These are phyloP conservation scores for Macrophomina phaseolina DNA, from an alignment of 2,329 filamentous ascomycete species.

Conservation along the genomic window DNA sequence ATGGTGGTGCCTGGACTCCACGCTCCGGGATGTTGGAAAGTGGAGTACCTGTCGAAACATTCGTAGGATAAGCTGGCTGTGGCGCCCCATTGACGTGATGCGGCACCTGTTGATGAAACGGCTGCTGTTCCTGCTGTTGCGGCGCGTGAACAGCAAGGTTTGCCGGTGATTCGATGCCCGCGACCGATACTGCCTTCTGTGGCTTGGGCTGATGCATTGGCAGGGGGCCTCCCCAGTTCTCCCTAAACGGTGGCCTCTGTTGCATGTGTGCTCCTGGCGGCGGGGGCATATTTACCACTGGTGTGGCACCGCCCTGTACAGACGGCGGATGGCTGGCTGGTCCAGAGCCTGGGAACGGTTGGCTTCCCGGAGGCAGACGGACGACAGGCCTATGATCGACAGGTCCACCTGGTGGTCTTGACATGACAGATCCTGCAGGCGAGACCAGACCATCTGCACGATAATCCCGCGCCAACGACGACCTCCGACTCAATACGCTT, in stretches of 20 bases:
- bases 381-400: slow-evolving; percentile 77
- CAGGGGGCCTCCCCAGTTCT: slow-evolving; percentile 65
- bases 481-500: slow-evolving; percentile 85
- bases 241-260: slow-evolving; percentile 62
- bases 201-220: slow-evolving; percentile 94
- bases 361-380: slow-evolving; percentile 72
- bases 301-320: slow-evolving; percentile 43
- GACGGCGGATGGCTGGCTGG: slow-evolving; percentile 23
- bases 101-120: slow-evolving; percentile 95
- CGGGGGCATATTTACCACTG: slow-evolving; percentile 59
- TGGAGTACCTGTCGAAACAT: slow-evolving; percentile 76
- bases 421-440: slow-evolving; percentile 78
- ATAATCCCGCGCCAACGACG: slow-evolving; percentile 73
- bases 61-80: slow-evolving; percentile 72
- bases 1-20: slow-evolving; percentile 86
- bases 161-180: slow-evolving; percentile 86
- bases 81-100: slow-evolving; percentile 68
- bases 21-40: slow-evolving; percentile 92
- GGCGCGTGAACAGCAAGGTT: slow-evolving; percentile 64
- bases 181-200: slow-evolving; percentile 91
- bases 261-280: slow-evolving; percentile 59
- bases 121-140: slow-evolving; percentile 74
- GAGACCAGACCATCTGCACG: slow-evolving; percentile 78
- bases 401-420: slow-evolving; percentile 65
- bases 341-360: slow-evolving; percentile 31